Base-by-base conservation (phyloP, 345 rosid species). In the Heritiera fomes region DNA sequence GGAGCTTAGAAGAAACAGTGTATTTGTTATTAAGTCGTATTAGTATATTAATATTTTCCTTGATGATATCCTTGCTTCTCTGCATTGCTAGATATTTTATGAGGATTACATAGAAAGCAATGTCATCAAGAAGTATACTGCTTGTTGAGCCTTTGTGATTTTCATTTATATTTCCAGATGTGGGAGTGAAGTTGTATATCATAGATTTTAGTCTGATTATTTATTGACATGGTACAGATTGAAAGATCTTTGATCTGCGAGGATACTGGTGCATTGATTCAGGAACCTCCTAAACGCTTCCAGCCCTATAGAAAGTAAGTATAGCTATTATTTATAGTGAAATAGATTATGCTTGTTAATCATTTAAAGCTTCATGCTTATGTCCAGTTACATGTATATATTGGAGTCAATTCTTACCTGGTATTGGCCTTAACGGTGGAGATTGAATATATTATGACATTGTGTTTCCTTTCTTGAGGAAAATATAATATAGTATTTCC, bases 251-350 rank as follows among this genome's bases (percentile, higher is more conserved):
- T 90, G 78, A 88, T 96, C 69, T 96, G 99, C 80, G 88, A 88
- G 20, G 99, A 96, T 87, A 96, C 99, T 30, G 98, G 99, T 79
- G 91, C 97, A 45, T 78, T 94, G 88, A 81, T 94, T 87, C 87
- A 86, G 82, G 97, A 85, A 75, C 87, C 92, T 78, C 74, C 87
- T 1, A 87, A 81, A 80, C 89, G 90, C 64, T 88, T 88, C 81
- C 93, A 88, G 58, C 84, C 88, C 58, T 94, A 94, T 81, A 87
- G 81, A 78, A 88, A 89, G 99, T 96, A 82, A 80, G 91, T 18
- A 69, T 66, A 50, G 55, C 62, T 60, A 5, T 73, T 60, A 49
- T 53, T 40, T 41, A 38, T 45, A 28, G 30, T 75, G 30, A 38
- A 50, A 72, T 30, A 32, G 11, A 18, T 52, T 34, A 72, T 52